phyloP scores from a whole-genome alignment of 305 asterid genomes.

The Solanum hybrid region DNA sequence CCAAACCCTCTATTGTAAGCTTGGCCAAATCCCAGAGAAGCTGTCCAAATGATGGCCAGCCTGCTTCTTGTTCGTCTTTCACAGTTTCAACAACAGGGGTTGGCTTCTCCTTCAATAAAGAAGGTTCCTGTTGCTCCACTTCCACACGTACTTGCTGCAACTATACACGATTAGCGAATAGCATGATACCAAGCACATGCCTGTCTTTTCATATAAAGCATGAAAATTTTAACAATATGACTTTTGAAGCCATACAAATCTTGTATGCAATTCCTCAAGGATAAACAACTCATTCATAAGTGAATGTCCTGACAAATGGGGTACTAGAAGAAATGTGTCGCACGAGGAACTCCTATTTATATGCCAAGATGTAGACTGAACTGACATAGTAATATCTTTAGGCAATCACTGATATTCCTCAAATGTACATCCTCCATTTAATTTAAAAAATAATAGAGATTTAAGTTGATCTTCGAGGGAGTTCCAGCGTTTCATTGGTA shows the following conservation, averaged over 20 bases:
- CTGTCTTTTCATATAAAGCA: neutral
- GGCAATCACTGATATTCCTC: neutral
- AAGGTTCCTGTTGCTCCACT: constrained; percentile 28
- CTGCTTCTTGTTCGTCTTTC: constrained; percentile 62
- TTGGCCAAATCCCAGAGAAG: constrained; percentile 59
- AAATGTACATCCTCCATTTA: neutral
- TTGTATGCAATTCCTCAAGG: neutral
- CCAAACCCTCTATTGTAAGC: constrained; percentile 47
- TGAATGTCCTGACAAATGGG: neutral
- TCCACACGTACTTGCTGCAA: constrained; percentile 39
- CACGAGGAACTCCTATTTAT: neutral
- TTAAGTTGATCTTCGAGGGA: neutral
- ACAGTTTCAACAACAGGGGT: constrained; percentile 25
- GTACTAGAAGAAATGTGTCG: neutral
- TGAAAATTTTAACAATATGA: neutral
- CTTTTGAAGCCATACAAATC: neutral
- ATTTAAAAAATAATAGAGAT: neutral
- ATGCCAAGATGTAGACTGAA: neutral
- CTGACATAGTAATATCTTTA: neutral
- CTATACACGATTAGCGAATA: neutral
- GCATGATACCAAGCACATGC: neutral
- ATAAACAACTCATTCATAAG: neutral
- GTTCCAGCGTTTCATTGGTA: neutral
- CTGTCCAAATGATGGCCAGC: constrained; percentile 90
- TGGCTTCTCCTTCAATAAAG: constrained; percentile 34